A percentile compares a stretch with the other conserved stretches of the same genome.
Conservation (phyloP, 2,329 filamentous ascomycete genomes). For the Tolypocladium tundrense region DNA sequence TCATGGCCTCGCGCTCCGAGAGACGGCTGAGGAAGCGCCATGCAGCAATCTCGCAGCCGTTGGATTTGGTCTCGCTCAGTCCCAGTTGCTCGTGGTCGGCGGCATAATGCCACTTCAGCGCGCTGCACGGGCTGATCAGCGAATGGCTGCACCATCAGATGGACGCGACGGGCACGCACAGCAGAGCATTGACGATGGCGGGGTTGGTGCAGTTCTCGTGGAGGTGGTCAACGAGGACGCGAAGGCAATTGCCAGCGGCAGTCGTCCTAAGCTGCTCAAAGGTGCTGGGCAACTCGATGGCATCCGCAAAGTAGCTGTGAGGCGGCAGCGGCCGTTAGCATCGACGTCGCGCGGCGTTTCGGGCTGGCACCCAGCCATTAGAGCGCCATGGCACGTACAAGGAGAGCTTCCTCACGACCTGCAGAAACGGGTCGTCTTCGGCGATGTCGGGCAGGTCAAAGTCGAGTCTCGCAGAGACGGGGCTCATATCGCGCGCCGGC, state of each 20-base stretch:
- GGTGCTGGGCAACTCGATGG: constrained; percentile 53
- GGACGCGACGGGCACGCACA: constrained; percentile 37
- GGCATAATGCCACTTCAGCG: constrained; percentile 65
- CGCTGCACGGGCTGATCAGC: constrained; percentile 33
- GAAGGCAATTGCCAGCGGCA: constrained; percentile 48
- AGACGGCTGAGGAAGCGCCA: constrained; percentile 67
- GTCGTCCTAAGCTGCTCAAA: constrained; percentile 67
- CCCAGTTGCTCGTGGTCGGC: constrained; percentile 52
- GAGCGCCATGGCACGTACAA: constrained; percentile 29
- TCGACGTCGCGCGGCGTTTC: background rate
- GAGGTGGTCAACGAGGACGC: constrained; percentile 53
- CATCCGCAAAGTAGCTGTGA: constrained; percentile 49
- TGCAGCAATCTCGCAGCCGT: constrained; percentile 71
- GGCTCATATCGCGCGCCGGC: constrained; percentile 22
- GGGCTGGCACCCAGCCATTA: background rate
- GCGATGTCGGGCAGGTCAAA: constrained; percentile 44
- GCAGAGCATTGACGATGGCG: constrained; percentile 59
- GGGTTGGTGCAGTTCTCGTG: constrained; percentile 54
- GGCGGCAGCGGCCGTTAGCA: constrained; percentile 2
- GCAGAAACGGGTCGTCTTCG: constrained; percentile 49
- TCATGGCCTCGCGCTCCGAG: constrained; percentile 62
- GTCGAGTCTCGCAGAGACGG: constrained; percentile 21
- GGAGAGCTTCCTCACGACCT: constrained; percentile 57
- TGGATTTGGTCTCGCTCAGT: constrained; percentile 57
- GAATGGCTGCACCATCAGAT: constrained; percentile 3